A percentile compares a stretch with the other conserved stretches of the same genome.
Evolutionary conservation across 1,284 basidiomycete genomes (phyloP).

Genomic region (Bjerkandera adusta): DNA sequence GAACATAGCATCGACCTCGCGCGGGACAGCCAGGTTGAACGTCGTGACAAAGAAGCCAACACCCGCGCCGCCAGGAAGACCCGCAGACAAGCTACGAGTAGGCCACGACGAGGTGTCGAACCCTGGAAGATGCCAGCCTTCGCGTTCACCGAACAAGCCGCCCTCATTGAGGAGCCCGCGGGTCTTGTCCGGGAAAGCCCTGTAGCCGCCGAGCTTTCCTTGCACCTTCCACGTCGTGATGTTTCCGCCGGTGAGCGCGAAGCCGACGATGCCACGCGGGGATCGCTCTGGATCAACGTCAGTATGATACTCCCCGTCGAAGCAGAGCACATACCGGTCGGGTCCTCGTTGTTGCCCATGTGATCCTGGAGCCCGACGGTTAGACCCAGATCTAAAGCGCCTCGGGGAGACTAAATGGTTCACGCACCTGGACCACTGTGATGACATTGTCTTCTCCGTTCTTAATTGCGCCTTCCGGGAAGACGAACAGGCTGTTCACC

Average conservation of each 20-base stretch:
- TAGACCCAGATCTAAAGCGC: not conserved
- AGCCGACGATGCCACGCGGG: conserved; percentile 78
- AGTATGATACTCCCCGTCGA: not conserved
- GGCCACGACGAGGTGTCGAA: conserved; percentile 66
- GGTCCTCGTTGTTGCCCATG: conserved; percentile 70
- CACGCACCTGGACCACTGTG: conserved; percentile 63
- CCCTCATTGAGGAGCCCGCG: conserved; percentile 78
- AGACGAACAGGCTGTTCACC: conserved; percentile 60
- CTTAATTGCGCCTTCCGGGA: conserved; percentile 53
- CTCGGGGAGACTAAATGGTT: not conserved
- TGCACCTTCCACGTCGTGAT: conserved; percentile 78
- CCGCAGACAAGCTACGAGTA: conserved; percentile 47
- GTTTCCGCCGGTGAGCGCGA: conserved; percentile 54
- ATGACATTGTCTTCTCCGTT: conserved; percentile 65
- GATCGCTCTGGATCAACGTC: conserved; percentile 44
- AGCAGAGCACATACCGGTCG: conserved; percentile 37
- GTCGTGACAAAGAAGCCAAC: conserved; percentile 80
- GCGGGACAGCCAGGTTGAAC: conserved; percentile 58
- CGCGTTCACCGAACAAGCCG: conserved; percentile 73
- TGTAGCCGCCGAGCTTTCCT: conserved; percentile 79
- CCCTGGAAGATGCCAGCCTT: conserved; percentile 80
- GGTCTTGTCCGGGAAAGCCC: conserved; percentile 65
- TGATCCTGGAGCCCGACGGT: conserved; percentile 53
- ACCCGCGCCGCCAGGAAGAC: conserved; percentile 60
- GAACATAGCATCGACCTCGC: conserved; percentile 59